These are phyloP conservation scores for Diaporthe sp. DNA, from an alignment of 2,329 filamentous ascomycete genomes.

Conservation along the genomic window DNA sequence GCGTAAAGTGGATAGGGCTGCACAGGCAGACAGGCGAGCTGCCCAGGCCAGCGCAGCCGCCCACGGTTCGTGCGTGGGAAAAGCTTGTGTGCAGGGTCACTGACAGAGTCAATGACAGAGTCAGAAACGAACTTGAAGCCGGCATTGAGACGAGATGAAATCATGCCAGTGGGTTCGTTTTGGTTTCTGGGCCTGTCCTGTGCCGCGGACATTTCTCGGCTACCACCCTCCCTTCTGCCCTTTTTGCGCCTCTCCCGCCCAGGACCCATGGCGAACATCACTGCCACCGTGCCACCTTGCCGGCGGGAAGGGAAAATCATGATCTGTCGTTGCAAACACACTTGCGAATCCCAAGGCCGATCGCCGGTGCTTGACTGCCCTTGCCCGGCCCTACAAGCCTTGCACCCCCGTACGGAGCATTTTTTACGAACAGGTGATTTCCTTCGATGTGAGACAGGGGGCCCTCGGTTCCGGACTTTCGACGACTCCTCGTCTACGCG, in stretches of 20 bases:
- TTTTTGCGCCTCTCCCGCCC: background rate
- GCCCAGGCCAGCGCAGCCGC: slow-evolving; percentile 3
- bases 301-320: slow-evolving; percentile 31
- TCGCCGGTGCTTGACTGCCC: slow-evolving; percentile 17
- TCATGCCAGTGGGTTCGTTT: slow-evolving; percentile 32
- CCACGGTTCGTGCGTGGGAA: slow-evolving; percentile 18
- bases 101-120: slow-evolving; percentile 14
- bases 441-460: slow-evolving; percentile 30
- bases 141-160: slow-evolving; percentile 30
- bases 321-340: slow-evolving; percentile 23
- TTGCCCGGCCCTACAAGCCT: slow-evolving; percentile 12
- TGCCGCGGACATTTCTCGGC: slow-evolving; percentile 25
- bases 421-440: slow-evolving; percentile 30
- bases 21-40: background rate
- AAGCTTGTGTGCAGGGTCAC: slow-evolving; percentile 18
- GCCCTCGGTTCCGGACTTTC: slow-evolving; percentile 19
- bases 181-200: background rate
- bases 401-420: slow-evolving; percentile 9
- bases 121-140: slow-evolving; percentile 29
- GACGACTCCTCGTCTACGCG: background rate
- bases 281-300: background rate
- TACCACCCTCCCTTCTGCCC: background rate
- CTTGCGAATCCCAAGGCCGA: slow-evolving; percentile 27
- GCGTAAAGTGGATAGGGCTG: slow-evolving; percentile 19
- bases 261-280: slow-evolving; percentile 22